Base-by-base conservation (phyloP, 129 eudicot species). In the Artemisia argyi region DNA sequence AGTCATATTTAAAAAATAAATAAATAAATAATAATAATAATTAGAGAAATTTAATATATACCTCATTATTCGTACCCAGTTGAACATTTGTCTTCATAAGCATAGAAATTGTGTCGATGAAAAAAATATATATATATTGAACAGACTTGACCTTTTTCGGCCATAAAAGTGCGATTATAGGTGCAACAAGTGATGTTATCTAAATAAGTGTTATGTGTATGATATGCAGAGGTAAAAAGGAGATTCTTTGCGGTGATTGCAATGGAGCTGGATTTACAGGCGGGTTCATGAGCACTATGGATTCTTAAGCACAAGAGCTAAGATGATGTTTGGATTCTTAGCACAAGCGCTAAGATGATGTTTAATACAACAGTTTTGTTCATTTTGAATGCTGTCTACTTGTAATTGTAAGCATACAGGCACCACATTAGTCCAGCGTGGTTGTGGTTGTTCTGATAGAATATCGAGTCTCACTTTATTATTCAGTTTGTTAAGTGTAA, bases 231-330 rank as follows among this genome's bases (percentile, higher is more conserved):
- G 95, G 95, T 35, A 90, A 79, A 69, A 87, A 73, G 84, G 97
- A 87, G 53, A 79, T 90, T 54, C 81, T 90, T 22, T 90, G 97
- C 44, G 97, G 97, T 13, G 66, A 73, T 22, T 90, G 97, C 76
- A 90, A 90, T 73, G 97, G 97, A 49, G 97, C 97, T 65, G 97
- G 97, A 60, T 90, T 85, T 59, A 13, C 65, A 4, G 97, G 97
- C 44, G 97, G 97, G 69, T 85, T 88, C 82, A 88, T 91, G 95
- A 90, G 97, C 83, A 74, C 73, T 57, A 13, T 69, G 7, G 84
- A 80, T 32, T 42, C 65, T 2, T 78, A 78, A 78, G 66, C 13
- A 51, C 30, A 3, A n/a, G 20, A 6, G 17, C n/a, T n/a, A n/a
- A n/a, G n/a, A n/a, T n/a, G n/a, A n/a, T n/a, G n/a, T n/a, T n/a